Evolutionary conservation across 1,139 yeast genomes (phyloP).

Genomic region (Yamadazyma conglobata): DNA sequence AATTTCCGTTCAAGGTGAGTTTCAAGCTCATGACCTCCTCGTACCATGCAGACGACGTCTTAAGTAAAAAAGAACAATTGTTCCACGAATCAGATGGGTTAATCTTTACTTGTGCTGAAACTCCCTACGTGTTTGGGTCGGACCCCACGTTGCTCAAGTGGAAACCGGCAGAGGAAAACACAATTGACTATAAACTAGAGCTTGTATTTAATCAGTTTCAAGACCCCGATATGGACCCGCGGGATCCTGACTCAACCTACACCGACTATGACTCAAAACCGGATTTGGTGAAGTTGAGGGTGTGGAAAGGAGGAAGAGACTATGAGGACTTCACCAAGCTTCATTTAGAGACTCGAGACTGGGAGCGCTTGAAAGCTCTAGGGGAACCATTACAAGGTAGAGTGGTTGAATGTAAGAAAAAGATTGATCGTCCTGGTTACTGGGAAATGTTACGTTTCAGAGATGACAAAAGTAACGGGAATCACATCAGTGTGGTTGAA

Average conservation of each 20-base stretch:
- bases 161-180: conserved; percentile 96
- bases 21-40: conserved; percentile 86
- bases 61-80: conserved; percentile 64
- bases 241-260: conserved; percentile 72
- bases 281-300: conserved; percentile 51
- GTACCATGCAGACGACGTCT: conserved; percentile 75
- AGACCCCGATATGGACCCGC: conserved; percentile 67
- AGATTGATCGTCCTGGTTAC: conserved; percentile 46
- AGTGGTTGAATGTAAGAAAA: conserved; percentile 76
- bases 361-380: conserved; percentile 69
- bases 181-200: conserved; percentile 79
- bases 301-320: conserved; percentile 75
- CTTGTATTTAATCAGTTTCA: conserved; percentile 62
- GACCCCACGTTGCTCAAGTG: conserved; percentile 82
- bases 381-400: conserved; percentile 88
- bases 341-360: conserved; percentile 64
- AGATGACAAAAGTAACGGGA: conserved; percentile 88
- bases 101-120: conserved; percentile 85
- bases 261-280: conserved; percentile 84
- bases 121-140: conserved; percentile 87
- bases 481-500: conserved; percentile 74
- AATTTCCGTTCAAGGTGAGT: conserved; percentile 81
- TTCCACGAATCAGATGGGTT: conserved; percentile 93
- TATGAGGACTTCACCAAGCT: conserved; percentile 70
- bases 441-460: conserved; percentile 90